Percentiles rank a stretch among this genome's conserved stretches.
Conservation (phyloP, 352 stramenopile genomes). For the Phytophthora pini region DNA sequence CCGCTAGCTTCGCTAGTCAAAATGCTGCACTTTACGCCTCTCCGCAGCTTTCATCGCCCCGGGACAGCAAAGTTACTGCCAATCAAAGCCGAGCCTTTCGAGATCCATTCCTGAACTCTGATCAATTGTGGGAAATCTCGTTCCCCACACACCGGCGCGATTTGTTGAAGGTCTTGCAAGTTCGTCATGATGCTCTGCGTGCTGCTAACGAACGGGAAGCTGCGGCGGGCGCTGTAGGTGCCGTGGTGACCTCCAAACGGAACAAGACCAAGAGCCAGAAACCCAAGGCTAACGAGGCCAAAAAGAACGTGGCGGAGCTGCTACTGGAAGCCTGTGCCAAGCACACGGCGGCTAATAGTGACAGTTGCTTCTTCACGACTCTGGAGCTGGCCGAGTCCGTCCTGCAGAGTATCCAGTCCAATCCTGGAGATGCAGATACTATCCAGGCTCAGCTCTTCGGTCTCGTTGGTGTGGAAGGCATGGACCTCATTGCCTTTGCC, state of each 20-base stretch:
- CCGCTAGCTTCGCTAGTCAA: neutral
- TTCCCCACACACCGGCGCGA: slow-evolving; percentile 34
- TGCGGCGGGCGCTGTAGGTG: slow-evolving; percentile 46
- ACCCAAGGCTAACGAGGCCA: slow-evolving; percentile 35
- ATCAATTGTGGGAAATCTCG: slow-evolving; percentile 40
- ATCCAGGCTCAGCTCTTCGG: slow-evolving; percentile 82
- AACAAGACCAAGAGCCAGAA: slow-evolving; percentile 30
- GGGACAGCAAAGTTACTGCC: slow-evolving; percentile 1
- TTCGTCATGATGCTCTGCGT: slow-evolving; percentile 62
- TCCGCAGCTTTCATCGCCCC: slow-evolving; percentile 1
- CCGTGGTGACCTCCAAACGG: slow-evolving; percentile 55
- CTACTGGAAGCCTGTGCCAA: slow-evolving; percentile 53
- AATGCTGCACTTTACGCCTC: slow-evolving; percentile 14
- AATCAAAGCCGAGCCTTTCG: slow-evolving; percentile 32
- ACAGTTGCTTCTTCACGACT: slow-evolving; percentile 62
- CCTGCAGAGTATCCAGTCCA: slow-evolving; percentile 67
- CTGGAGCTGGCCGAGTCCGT: slow-evolving; percentile 76
- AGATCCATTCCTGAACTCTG: slow-evolving; percentile 43
- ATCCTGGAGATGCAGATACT: slow-evolving; percentile 55
- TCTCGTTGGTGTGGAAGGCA: slow-evolving; percentile 85
- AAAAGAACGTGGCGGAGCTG: slow-evolving; percentile 39
- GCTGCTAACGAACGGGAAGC: slow-evolving; percentile 63
- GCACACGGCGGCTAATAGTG: slow-evolving; percentile 41
- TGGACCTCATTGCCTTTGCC: slow-evolving; percentile 85
- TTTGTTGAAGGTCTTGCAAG: slow-evolving; percentile 57